phyloP scores from a whole-genome alignment of 192 early-diverging fungal genomes.

The Rhizophagus prolifer region DNA sequence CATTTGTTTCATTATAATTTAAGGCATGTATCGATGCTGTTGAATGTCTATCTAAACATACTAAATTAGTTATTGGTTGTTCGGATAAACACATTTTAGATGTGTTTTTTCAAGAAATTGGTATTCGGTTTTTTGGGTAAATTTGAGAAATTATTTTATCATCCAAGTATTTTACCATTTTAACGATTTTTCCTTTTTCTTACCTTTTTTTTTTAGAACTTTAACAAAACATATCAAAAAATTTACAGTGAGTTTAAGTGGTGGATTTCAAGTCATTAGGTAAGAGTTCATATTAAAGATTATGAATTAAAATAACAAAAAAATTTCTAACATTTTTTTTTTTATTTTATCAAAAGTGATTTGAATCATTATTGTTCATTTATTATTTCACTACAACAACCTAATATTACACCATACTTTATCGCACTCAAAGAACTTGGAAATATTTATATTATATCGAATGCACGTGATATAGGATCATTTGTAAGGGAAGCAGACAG shows the following conservation, averaged over 20 bases:
- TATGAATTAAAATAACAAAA: neutral
- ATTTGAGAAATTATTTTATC: neutral
- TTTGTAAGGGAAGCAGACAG: conserved; percentile 76
- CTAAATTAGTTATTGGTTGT: conserved; percentile 68
- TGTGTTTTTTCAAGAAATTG: conserved; percentile 90
- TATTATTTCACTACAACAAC: conserved; percentile 59
- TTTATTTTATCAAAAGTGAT: conserved; percentile 51
- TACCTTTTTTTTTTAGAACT: conserved; percentile 46
- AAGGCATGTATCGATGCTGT: conserved; percentile 78
- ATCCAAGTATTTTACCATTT: neutral
- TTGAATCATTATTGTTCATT: conserved; percentile 81
- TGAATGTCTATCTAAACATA: conserved; percentile 75
- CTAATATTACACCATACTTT: conserved; percentile 68
- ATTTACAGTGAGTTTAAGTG: conserved; percentile 76
- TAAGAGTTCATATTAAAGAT: conserved; percentile 29
- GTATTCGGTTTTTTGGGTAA: conserved; percentile 84
- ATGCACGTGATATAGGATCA: conserved; percentile 66
- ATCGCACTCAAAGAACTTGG: conserved; percentile 77
- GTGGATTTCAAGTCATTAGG: conserved; percentile 89
- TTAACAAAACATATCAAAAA: conserved; percentile 82
- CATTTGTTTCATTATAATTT: neutral
- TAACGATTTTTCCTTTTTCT: neutral
- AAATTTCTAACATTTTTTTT: conserved; percentile 20
- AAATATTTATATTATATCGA: conserved; percentile 78
- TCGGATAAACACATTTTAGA: conserved; percentile 85